A percentile compares a stretch with the other conserved stretches of the same genome.
Evolutionary conservation across 1,139 yeast genomes (phyloP).

Genomic region (Torulaspora globosa): DNA sequence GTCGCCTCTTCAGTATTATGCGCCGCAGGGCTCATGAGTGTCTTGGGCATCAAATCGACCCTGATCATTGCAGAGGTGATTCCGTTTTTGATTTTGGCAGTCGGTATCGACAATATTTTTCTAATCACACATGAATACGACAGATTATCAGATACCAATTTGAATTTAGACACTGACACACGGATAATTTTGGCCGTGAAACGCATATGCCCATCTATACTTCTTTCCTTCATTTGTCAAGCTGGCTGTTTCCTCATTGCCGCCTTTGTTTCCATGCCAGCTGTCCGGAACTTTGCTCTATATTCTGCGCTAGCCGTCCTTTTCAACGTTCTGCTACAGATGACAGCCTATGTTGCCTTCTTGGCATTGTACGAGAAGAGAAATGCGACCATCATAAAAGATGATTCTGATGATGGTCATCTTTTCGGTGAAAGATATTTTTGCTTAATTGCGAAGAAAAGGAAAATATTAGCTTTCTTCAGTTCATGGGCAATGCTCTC

Average conservation of each 20-base stretch:
- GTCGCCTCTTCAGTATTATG: slow-evolving; percentile 76
- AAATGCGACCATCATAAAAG: slow-evolving; percentile 1
- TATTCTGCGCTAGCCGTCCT: slow-evolving; percentile 86
- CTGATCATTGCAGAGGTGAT: slow-evolving; percentile 93
- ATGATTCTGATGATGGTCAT: slow-evolving; percentile 17
- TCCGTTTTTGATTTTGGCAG: slow-evolving; percentile 88
- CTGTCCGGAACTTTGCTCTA: slow-evolving; percentile 86
- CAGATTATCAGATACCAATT: slow-evolving; percentile 45
- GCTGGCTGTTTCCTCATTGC: slow-evolving; percentile 75
- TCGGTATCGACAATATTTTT: slow-evolving; percentile 92
- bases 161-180: slow-evolving; percentile 46
- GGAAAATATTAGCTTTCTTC: slow-evolving; percentile 52
- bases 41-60: slow-evolving; percentile 75
- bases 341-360: slow-evolving; percentile 76
- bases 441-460: slow-evolving; percentile 53
- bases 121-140: slow-evolving; percentile 76
- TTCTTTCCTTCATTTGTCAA: slow-evolving; percentile 73
- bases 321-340: slow-evolving; percentile 70
- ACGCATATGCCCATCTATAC: slow-evolving; percentile 81
- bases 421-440: slow-evolving; percentile 42
- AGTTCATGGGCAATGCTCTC: slow-evolving; percentile 63
- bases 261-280: slow-evolving; percentile 85
- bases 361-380: slow-evolving; percentile 39
- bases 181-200: slow-evolving; percentile 63
- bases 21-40: slow-evolving; percentile 77